Conservation (phyloP, 192 early-diverging fungal genomes). For the Coemansia pectinata region DNA sequence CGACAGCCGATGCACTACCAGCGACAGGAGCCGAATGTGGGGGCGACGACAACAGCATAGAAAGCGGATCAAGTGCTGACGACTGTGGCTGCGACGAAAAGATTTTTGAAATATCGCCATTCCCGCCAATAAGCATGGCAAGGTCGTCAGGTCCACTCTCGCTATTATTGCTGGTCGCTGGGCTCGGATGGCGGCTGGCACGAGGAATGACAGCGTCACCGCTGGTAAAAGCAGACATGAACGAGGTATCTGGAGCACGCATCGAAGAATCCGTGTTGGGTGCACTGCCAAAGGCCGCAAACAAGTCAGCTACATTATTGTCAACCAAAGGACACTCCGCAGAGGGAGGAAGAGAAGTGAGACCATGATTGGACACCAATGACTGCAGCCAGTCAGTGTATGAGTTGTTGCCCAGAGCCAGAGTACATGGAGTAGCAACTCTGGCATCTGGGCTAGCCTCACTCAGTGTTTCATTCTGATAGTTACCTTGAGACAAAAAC, state of each 20-base stretch:
- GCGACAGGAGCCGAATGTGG: constrained; percentile 6
- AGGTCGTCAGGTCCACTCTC: constrained; percentile 36
- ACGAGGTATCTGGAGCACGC: neutral
- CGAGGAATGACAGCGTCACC: constrained; percentile 44
- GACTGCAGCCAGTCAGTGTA: constrained; percentile 25
- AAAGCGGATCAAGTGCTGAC: constrained; percentile 29
- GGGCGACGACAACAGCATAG: constrained; percentile 39
- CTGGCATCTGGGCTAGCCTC: constrained; percentile 6
- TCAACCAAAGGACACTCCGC: constrained; percentile 11
- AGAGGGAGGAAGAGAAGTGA: constrained; percentile 8
- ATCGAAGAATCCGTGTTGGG: neutral
- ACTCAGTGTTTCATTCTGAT: constrained; percentile 10
- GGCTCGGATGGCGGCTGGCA: constrained; percentile 34
- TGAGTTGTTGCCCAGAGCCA: constrained; percentile 10
- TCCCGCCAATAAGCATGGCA: constrained; percentile 22
- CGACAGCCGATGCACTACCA: neutral
- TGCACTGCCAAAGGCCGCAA: constrained; percentile 17
- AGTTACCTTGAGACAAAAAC: constrained; percentile 29
- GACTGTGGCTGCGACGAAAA: neutral
- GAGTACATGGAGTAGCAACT: constrained; percentile 12
- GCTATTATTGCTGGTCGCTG: constrained; percentile 31
- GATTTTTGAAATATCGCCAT: neutral
- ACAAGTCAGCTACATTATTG: constrained; percentile 42
- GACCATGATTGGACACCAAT: constrained; percentile 10
- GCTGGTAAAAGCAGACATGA: neutral